These are phyloP conservation scores for Boletus sp. DNA, from an alignment of 1,284 basidiomycete species.

Conservation along the genomic window DNA sequence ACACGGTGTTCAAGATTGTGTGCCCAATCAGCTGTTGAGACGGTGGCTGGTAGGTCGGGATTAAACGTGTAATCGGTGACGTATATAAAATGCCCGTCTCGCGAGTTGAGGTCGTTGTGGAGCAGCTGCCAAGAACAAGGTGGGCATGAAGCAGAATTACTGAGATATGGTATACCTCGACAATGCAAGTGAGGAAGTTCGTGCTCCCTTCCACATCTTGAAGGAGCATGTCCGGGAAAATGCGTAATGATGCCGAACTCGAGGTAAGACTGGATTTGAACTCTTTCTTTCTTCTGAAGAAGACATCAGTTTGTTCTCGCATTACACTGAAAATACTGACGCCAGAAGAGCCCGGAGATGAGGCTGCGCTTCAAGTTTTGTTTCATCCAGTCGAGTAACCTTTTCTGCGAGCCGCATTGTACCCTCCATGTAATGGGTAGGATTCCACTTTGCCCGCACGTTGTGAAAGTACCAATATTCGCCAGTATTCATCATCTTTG, in stretches of 20 bases:
- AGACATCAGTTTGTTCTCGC: conserved; percentile 7
- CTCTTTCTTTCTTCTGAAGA: conserved; percentile 50
- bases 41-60: conserved; percentile 36
- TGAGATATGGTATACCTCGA: conserved; percentile 43
- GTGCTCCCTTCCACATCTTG: conserved; percentile 41
- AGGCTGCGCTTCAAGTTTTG: conserved; percentile 35
- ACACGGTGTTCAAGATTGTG: conserved; percentile 45
- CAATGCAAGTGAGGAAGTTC: conserved; percentile 51
- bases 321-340: conserved; percentile 36
- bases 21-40: conserved; percentile 36
- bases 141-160: not conserved
- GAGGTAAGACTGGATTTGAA: conserved; percentile 33
- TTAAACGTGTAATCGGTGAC: conserved; percentile 67
- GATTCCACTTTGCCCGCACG: conserved; percentile 41
- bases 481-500: conserved; percentile 43
- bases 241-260: conserved; percentile 18
- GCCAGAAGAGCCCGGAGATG: conserved; percentile 48
- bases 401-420: conserved; percentile 47
- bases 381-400: conserved; percentile 41
- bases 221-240: conserved; percentile 46
- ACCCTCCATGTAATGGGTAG: conserved; percentile 47
- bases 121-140: conserved; percentile 41
- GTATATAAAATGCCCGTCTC: conserved; percentile 42
- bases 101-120: conserved; percentile 33
- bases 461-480: conserved; percentile 58